Evolutionary conservation across 257 asterid genomes (phyloP).

Genomic region (Apocynum venetum): DNA sequence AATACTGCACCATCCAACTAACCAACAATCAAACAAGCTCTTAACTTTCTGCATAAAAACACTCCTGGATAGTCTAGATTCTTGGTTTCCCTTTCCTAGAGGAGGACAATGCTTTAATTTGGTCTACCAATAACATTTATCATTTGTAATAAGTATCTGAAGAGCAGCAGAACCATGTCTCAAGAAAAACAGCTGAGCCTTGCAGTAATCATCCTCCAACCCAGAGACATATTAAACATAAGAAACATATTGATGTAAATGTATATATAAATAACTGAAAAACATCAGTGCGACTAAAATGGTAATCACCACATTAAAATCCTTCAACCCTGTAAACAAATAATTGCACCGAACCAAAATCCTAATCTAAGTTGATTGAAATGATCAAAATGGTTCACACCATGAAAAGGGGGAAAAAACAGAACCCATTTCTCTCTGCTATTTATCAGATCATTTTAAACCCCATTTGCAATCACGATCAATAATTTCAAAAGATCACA

Average conservation of each 20-base stretch:
- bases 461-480: neutral
- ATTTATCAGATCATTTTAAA: neutral
- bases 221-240: neutral
- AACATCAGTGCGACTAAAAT: neutral
- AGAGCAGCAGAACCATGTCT: neutral
- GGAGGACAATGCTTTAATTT: neutral
- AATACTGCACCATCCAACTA: neutral
- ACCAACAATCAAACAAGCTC: neutral
- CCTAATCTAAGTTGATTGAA: neutral
- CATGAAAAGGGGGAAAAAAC: neutral
- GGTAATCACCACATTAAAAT: neutral
- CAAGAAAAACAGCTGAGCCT: neutral
- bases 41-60: neutral
- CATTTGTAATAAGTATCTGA: neutral
- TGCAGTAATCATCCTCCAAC: neutral
- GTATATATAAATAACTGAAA: neutral
- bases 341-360: neutral
- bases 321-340: neutral
- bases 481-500: neutral
- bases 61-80: neutral
- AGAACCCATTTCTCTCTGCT: neutral
- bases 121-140: neutral
- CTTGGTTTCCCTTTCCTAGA: neutral
- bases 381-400: neutral
- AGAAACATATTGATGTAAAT: neutral